These are phyloP conservation scores for Saccharomycopsis fermentans DNA, from an alignment of 805 yeast genomes.

Conservation along the genomic window DNA sequence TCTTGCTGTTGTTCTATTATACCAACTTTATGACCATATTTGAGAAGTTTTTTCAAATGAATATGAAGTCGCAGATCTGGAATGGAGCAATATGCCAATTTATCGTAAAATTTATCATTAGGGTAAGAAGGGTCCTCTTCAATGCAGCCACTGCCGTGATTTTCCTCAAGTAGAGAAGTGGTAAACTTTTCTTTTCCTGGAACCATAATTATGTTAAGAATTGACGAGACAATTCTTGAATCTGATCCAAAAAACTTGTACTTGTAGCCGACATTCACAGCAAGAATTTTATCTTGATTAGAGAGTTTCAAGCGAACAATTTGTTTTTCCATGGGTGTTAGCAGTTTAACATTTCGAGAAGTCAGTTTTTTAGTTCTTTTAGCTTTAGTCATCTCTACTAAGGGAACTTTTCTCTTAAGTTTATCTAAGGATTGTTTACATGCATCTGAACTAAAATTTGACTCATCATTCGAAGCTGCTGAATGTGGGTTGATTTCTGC, in stretches of 20 bases:
- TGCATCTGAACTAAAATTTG: too few relatives aligned
- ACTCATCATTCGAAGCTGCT: too few relatives aligned
- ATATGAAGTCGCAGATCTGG: constrained; percentile 69
- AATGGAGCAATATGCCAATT: constrained; percentile 75
- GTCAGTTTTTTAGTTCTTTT: neutral
- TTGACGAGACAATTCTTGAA: constrained; percentile 58
- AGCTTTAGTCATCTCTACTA: neutral
- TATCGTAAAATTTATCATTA: constrained; percentile 39
- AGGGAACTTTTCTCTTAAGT: neutral
- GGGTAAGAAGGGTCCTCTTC: constrained; percentile 24
- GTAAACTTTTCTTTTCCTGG: constrained; percentile 56
- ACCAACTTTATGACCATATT: constrained; percentile 71
- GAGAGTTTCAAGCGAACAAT: constrained; percentile 51
- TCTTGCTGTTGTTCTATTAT: constrained; percentile 55
- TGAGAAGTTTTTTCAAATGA: constrained; percentile 64
- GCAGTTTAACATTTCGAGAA: constrained; percentile 5
- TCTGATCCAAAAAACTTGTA: constrained; percentile 81
- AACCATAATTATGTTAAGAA: constrained; percentile 59
- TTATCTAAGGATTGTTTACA: too few relatives aligned
- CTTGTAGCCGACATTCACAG: constrained; percentile 87
- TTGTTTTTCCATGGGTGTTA: constrained; percentile 79
- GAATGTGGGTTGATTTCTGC: too few relatives aligned
- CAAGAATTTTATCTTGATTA: constrained; percentile 59
- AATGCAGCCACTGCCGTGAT: neutral
- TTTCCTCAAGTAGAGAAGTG: constrained; percentile 23